phyloP scores from a whole-genome alignment of 768 basidiomycete species.

The Mycena chlorophos region DNA sequence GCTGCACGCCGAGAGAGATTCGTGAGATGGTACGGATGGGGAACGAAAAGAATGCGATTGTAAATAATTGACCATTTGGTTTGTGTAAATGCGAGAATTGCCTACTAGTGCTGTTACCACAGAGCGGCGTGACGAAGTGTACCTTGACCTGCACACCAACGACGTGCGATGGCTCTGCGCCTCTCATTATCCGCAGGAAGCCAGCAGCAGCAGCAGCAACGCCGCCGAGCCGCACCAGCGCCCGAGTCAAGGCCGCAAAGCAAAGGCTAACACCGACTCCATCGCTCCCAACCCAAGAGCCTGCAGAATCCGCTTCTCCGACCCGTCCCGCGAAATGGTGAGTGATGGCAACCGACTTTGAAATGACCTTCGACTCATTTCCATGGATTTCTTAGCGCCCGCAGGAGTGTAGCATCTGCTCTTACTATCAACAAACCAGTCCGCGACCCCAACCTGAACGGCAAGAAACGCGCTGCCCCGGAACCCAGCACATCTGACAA shows the following conservation, averaged over 20 bases:
- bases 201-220: conserved; percentile 68
- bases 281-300: conserved; percentile 53
- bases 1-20: too few species aligned
- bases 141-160: conserved; percentile 16
- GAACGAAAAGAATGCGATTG: too few species aligned
- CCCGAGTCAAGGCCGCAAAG: conserved; percentile 74
- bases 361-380: conserved; percentile 23
- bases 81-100: too few species aligned
- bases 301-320: conserved; percentile 47
- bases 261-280: conserved; percentile 54
- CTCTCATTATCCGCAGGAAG: conserved; percentile 68
- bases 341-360: conserved; percentile 33
- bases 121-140: conserved; percentile 11
- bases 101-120: too few species aligned
- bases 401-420: conserved; percentile 51
- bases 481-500: conserved; percentile 73
- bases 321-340: conserved; percentile 63
- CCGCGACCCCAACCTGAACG: conserved; percentile 77
- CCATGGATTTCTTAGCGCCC: conserved; percentile 48
- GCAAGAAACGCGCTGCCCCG: conserved; percentile 88
- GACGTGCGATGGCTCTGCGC: conserved; percentile 81
- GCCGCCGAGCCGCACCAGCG: conserved; percentile 63
- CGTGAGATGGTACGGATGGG: too few species aligned
- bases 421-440: conserved; percentile 75
- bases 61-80: too few species aligned